Evolutionary conservation across 495 filamentous ascomycete genomes (phyloP).

Genomic region (Ascodesmis nigricans): DNA sequence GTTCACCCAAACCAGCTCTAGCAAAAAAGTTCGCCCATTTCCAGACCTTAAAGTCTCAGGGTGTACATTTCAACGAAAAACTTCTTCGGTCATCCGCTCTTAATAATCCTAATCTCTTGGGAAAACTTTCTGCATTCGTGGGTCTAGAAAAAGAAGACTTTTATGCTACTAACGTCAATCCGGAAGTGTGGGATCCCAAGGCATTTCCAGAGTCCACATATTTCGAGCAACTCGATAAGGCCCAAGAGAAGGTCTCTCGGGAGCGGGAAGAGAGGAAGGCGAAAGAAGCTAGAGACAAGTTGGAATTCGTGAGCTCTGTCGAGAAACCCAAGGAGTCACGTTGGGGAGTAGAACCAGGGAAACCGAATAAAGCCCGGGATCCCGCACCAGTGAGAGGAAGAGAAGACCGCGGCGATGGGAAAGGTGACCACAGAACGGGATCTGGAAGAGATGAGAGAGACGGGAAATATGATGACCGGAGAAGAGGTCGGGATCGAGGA

Average conservation of each 20-base stretch:
- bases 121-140: slow-evolving; percentile 61
- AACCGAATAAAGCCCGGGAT: slow-evolving; percentile 16
- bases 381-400: slow-evolving; percentile 26
- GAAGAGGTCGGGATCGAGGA: slow-evolving; percentile 1
- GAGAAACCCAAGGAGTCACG: slow-evolving; percentile 9
- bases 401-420: slow-evolving; percentile 6
- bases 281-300: slow-evolving; percentile 32
- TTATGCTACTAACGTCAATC: slow-evolving; percentile 50
- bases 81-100: slow-evolving; percentile 47
- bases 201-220: slow-evolving; percentile 50
- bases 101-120: slow-evolving; percentile 57
- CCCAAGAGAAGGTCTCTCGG: slow-evolving; percentile 38
- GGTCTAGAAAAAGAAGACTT: slow-evolving; percentile 45
- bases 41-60: slow-evolving; percentile 60
- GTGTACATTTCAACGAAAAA: slow-evolving; percentile 77
- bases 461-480: slow-evolving; percentile 14
- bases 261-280: slow-evolving; percentile 35
- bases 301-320: slow-evolving; percentile 56
- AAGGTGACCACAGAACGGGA: slow-evolving; percentile 8
- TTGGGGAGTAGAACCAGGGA: slow-evolving; percentile 13
- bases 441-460: slow-evolving; percentile 10
- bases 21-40: slow-evolving; percentile 57
- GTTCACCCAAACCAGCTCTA: slow-evolving; percentile 36
- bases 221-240: slow-evolving; percentile 44
- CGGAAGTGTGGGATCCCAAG: slow-evolving; percentile 43